phyloP scores from a whole-genome alignment of 768 basidiomycete species.

The Boletus reticuloceps region DNA sequence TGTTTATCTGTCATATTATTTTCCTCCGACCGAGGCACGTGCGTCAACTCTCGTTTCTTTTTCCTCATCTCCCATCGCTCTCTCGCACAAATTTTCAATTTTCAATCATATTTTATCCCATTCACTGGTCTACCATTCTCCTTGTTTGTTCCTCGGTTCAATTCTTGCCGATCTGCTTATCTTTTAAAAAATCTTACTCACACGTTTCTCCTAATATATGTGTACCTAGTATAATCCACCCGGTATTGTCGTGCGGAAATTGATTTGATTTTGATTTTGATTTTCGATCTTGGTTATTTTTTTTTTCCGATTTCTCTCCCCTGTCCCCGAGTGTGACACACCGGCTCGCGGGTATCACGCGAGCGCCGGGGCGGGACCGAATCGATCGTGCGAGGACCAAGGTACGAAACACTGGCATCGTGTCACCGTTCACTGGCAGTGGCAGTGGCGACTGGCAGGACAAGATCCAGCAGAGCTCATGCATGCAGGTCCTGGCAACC shows the following conservation, averaged over 20 bases:
- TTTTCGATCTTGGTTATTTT: neutral
- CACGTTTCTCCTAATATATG: constrained; percentile 13
- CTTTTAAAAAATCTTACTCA: neutral
- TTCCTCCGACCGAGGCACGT: neutral
- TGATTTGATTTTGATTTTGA: neutral
- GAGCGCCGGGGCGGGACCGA: neutral
- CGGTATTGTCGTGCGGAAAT: constrained; percentile 2
- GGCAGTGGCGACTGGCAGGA: too few species aligned
- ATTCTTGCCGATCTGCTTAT: neutral
- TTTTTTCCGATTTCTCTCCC: neutral
- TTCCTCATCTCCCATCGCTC: neutral
- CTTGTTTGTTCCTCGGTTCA: too few species aligned
- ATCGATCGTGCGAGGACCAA: neutral
- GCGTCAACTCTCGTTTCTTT: neutral
- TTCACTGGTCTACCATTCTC: neutral
- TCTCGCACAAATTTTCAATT: neutral
- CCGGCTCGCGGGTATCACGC: neutral
- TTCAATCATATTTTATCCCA: neutral
- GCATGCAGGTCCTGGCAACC: too few species aligned
- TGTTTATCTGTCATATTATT: constrained; percentile 13
- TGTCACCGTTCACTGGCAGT: too few species aligned
- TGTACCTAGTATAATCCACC: constrained; percentile 29
- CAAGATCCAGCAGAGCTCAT: neutral
- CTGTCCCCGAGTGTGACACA: too few species aligned
- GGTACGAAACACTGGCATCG: too few species aligned